A percentile compares a stretch with the other conserved stretches of the same genome.
phyloP scores from a whole-genome alignment of 345 rosid genomes.

The Citrus australasica region DNA sequence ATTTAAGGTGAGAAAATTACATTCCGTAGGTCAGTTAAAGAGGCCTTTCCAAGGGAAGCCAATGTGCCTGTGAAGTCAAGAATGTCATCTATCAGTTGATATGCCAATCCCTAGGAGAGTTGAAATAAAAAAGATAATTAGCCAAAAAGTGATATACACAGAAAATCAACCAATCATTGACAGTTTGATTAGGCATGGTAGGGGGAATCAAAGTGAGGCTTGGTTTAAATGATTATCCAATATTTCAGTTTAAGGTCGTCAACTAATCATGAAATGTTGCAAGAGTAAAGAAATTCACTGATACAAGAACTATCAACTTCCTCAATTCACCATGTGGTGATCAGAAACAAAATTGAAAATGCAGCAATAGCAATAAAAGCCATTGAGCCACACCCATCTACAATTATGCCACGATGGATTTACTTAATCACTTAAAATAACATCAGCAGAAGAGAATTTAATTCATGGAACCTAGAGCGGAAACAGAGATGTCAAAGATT shows the following conservation, averaged over 20 bases:
- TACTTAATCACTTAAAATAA: not conserved
- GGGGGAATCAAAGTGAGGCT: not conserved
- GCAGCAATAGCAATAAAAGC: not conserved
- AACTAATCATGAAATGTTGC: not conserved
- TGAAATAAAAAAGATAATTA: not conserved
- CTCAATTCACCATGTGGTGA: not conserved
- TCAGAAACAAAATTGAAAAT: not conserved
- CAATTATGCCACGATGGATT: not conserved
- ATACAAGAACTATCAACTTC: not conserved
- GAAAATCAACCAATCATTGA: not conserved
- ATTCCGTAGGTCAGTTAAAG: constrained; percentile 73
- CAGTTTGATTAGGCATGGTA: not conserved
- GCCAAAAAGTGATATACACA: not conserved
- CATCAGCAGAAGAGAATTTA: not conserved
- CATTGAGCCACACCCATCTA: not conserved
- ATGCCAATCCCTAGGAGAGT: constrained; percentile 79
- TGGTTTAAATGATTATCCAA: not conserved
- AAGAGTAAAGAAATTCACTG: not conserved
- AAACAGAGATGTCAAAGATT: not conserved
- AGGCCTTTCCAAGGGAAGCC: constrained; percentile 87
- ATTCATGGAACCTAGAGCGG: not conserved
- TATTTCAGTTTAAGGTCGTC: not conserved
- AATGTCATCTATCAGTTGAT: constrained; percentile 83
- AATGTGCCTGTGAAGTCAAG: constrained; percentile 95
- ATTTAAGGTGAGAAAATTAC: constrained; percentile 35